These are phyloP conservation scores for Asterella californica DNA, from an alignment of 225 moss, liverwort and hornwort genomes.

Conservation along the genomic window DNA sequence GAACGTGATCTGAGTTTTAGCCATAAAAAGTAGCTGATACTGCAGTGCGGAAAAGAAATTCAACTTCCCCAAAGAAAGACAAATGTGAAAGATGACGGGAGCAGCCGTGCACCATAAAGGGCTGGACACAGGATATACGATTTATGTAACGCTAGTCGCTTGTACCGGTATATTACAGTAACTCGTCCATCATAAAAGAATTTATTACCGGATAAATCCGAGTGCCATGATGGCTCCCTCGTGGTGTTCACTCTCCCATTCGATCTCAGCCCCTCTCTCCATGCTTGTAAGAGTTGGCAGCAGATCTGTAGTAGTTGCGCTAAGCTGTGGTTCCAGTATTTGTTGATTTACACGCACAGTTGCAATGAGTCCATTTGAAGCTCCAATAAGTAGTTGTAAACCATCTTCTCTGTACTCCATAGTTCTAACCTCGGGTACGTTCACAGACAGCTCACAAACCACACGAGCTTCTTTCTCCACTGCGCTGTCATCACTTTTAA, in stretches of 20 bases:
- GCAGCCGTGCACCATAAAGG: neutral
- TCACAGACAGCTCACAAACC: slow-evolving; percentile 35
- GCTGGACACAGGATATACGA: neutral
- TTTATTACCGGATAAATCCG: slow-evolving; percentile 49
- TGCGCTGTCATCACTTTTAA: slow-evolving; percentile 16
- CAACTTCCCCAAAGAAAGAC: neutral
- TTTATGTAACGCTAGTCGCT: neutral
- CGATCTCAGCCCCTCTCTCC: slow-evolving; percentile 42
- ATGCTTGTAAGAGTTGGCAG: slow-evolving; percentile 43
- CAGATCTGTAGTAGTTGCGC: slow-evolving; percentile 26
- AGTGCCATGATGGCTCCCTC: slow-evolving; percentile 68
- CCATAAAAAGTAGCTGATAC: no score
- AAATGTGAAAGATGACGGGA: neutral
- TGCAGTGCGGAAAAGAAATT: no score
- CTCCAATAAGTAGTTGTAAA: slow-evolving; percentile 61
- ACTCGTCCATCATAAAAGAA: neutral
- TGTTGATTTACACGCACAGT: slow-evolving; percentile 47
- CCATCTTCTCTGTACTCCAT: slow-evolving; percentile 61
- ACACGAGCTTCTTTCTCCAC: slow-evolving; percentile 29
- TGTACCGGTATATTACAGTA: no score
- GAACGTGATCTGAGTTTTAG: no score
- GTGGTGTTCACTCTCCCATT: slow-evolving; percentile 69
- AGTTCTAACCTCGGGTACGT: slow-evolving; percentile 39
- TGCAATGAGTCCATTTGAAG: slow-evolving; percentile 52
- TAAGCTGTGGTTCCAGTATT: slow-evolving; percentile 44